Evolutionary conservation across 1,284 basidiomycete species (phyloP), one percentile per base, ranked within the genome.

Genomic region (Moniliella sp.): DNA sequence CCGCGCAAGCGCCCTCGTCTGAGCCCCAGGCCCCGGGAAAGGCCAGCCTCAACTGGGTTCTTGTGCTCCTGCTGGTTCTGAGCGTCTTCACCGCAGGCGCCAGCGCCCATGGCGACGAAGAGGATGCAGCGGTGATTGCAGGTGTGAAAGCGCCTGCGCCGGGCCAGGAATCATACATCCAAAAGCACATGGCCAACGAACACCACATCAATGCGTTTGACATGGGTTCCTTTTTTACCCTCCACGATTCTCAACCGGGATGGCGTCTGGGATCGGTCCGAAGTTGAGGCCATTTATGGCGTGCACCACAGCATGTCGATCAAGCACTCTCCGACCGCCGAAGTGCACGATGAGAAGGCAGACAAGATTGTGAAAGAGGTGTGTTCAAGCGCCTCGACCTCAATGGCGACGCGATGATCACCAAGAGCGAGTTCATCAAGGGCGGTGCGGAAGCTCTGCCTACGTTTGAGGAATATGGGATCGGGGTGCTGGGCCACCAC

Each of bases 301-400:
- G 78, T 99, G 14, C 83, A 94, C 62, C 91, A 97, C 61, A 71
- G 86, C 38, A 82, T 82, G 48, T 79, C 81, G 13, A 74, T 79
- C 62, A 77, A 81, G 62, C 74, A 78, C 62, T 78, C 80, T 14
- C 74, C 72, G 67, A 69, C 39, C 19, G 75, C 78, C 45, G 76
- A 81, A 25, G 66, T 72, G 31, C 80, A 86, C 53, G 72, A 80
- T 54, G 68, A 72, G 59, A 86, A 93, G 64, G 80, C 84, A 0
- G 71, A 81, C 38, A 62, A 71, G 35, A 76, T 99, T 39, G 76
- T 83, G 9, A 65, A 70, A 30, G 71, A 72, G 18, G 75, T 99
- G n/a, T n/a, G 4, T 67, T 97, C 3, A 61, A 67, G 14, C 61
- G 66, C 15, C 65, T 94, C 42, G 88, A 99, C 63, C 71, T 69